phyloP scores from a whole-genome alignment of 164 flowering plant genomes.

The Pachysandra terminalis region DNA sequence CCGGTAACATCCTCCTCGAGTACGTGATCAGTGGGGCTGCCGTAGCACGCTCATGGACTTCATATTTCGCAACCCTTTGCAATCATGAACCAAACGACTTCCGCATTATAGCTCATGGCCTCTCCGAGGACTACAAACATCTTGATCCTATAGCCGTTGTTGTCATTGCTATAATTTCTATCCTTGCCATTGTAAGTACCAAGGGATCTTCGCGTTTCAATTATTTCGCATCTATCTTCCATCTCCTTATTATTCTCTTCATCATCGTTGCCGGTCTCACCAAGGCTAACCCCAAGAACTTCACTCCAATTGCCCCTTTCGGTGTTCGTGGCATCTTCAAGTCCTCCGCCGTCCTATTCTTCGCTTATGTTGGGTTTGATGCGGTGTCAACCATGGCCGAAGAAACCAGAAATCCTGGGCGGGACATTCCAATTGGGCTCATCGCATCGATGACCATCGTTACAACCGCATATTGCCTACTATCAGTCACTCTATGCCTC shows the following conservation, averaged over 20 bases:
- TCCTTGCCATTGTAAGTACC: neutral
- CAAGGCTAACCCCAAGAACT: too few species aligned
- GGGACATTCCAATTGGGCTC: constrained; percentile 17
- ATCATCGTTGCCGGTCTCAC: too few species aligned
- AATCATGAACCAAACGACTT: constrained; percentile 10
- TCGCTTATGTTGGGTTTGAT: constrained; percentile 15
- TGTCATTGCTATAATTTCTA: constrained; percentile 16
- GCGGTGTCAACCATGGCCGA: constrained; percentile 19
- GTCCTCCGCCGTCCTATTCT: constrained; percentile 6
- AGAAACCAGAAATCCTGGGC: constrained; percentile 15
- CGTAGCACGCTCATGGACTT: too few species aligned
- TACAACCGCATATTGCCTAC: neutral
- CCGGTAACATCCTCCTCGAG: too few species aligned
- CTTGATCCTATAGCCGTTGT: constrained; percentile 26
- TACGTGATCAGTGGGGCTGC: too few species aligned
- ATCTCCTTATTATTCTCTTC: too few species aligned
- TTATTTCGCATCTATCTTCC: too few species aligned
- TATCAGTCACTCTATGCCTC: too few species aligned
- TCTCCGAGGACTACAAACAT: constrained; percentile 23
- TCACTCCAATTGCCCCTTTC: neutral
- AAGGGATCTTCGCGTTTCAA: too few species aligned
- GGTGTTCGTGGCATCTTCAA: constrained; percentile 5
- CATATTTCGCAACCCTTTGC: too few species aligned
- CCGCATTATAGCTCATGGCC: constrained; percentile 9
- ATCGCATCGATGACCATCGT: constrained; percentile 8